Evolutionary conservation across 805 yeast species (phyloP), one percentile per base, ranked within the genome.

Genomic region (Myxozyma monticola): DNA sequence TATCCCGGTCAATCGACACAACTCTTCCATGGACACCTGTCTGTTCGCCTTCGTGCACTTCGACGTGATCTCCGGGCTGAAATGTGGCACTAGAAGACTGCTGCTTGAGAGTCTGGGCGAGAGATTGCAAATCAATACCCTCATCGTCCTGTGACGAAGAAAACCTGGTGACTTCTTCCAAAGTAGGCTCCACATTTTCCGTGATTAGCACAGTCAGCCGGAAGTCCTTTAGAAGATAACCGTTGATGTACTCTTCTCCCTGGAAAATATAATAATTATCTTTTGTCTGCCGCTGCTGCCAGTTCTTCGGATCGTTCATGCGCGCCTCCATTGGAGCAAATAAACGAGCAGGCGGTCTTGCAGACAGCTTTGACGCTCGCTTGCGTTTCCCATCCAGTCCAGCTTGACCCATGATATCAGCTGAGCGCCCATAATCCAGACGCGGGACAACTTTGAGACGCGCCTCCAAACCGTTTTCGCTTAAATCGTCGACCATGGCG

Each of bases 401-500:
- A n/a, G 37, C 45, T 26, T 46, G 56, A 7, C 44, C 49, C 37
- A 53, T 39, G 18, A 51, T 40, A 24, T 51, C 54, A 2, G 62
- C 59, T 5, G 66, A 54, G 59, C 83, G 80, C 50, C 96, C 96
- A 68, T 93, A 91, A 66, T 91, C 97, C 52, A 93, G 71, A 63
- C 99, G 81, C 31, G 99, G 99, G 29, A 93, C 95, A 57, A 93
- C 74, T 65, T 88, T 88, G 61, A 95, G 81, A 62, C 95, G 79
- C n/a, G 88, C 98, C 66, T 91, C 98, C 60, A 93, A 77, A 45
- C 96, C 98, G 65, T 88, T 91, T 64, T 93, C 98, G 53, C 95
- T 85, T 56, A 93, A 77, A 65, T 90, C 89, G 62, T 89, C 96
- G 43, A 93, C 96, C 41, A 88, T 79, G 20, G 96, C 99, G 58